Conservation (phyloP, 2,329 filamentous ascomycete species). For the Atkinsonella hypoxylon region DNA sequence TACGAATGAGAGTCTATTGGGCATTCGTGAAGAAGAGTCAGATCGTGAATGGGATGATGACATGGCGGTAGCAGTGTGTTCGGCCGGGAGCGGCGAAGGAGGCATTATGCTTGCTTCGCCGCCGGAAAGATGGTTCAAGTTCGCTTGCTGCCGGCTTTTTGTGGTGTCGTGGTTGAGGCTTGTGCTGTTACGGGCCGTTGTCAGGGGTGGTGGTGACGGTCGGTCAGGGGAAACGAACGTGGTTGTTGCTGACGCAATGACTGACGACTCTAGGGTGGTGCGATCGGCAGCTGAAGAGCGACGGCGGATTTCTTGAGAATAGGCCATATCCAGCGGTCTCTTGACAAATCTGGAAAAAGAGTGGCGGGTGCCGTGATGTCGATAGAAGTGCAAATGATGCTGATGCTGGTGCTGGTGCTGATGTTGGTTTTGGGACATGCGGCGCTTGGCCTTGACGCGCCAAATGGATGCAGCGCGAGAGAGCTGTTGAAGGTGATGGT, state of each 20-base stretch:
- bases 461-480: conserved; percentile 20
- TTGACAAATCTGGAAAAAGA: conserved; percentile 13
- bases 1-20: conserved; percentile 48
- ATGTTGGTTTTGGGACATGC: conserved; percentile 9
- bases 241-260: conserved; percentile 9
- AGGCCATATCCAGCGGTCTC: conserved; percentile 21
- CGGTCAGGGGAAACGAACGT: conserved; percentile 13
- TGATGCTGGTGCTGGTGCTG: conserved; percentile 14
- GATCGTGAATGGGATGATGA: conserved; percentile 33
- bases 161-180: background rate
- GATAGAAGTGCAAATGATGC: conserved; percentile 14
- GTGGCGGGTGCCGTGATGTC: conserved; percentile 1
- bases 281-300: conserved; percentile 28
- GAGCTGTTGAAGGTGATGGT: background rate
- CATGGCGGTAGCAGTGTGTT: conserved; percentile 25
- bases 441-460: conserved; percentile 20
- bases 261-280: conserved; percentile 16
- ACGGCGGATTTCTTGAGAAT: conserved; percentile 26
- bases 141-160: background rate
- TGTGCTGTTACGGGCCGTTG: conserved; percentile 3
- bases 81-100: conserved; percentile 25
- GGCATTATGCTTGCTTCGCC: conserved; percentile 17
- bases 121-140: background rate
- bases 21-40: conserved; percentile 40
- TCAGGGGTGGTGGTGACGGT: conserved; percentile 3